Evolutionary conservation across 768 basidiomycete genomes (phyloP).

Genomic region (Amanita rimosa): DNA sequence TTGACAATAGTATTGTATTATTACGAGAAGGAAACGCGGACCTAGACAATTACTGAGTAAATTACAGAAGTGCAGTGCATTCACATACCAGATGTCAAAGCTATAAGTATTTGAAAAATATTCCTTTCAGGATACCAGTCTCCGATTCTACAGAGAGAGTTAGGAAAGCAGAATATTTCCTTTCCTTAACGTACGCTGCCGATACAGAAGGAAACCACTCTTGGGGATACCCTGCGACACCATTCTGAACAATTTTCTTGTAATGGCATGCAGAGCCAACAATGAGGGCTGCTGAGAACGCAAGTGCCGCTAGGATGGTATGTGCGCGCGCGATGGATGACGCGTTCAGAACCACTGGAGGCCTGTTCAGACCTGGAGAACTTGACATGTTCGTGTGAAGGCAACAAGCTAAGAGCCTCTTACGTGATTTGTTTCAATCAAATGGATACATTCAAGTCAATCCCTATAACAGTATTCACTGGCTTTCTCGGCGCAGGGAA

Average conservation of each 20-base stretch:
- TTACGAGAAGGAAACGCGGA: constrained; percentile 63
- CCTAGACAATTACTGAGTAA: constrained; percentile 23
- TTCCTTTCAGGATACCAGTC: constrained; percentile 87
- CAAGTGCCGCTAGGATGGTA: constrained; percentile 50
- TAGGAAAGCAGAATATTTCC: constrained; percentile 3
- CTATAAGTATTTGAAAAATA: constrained; percentile 81
- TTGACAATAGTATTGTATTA: constrained; percentile 51
- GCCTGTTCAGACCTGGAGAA: background rate
- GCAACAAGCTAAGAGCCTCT: background rate
- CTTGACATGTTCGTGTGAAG: background rate
- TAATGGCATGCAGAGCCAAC: constrained; percentile 67
- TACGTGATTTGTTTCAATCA: background rate
- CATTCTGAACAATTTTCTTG: constrained; percentile 78
- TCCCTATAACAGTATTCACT: constrained; percentile 93
- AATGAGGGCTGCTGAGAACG: constrained; percentile 54
- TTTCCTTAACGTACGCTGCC: constrained; percentile 44
- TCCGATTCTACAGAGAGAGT: constrained; percentile 48
- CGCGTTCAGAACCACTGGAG: constrained; percentile 27
- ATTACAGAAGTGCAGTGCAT: background rate
- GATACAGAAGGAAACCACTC: constrained; percentile 93
- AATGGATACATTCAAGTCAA: constrained; percentile 19
- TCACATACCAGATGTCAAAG: constrained; percentile 58
- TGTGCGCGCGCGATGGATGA: constrained; percentile 51
- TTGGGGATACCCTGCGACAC: constrained; percentile 68
- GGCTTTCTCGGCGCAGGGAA: constrained; percentile 84